Percentiles rank a stretch among this genome's conserved stretches.
phyloP scores from a whole-genome alignment of 306 rosid species.

The Glycine tomentella region DNA sequence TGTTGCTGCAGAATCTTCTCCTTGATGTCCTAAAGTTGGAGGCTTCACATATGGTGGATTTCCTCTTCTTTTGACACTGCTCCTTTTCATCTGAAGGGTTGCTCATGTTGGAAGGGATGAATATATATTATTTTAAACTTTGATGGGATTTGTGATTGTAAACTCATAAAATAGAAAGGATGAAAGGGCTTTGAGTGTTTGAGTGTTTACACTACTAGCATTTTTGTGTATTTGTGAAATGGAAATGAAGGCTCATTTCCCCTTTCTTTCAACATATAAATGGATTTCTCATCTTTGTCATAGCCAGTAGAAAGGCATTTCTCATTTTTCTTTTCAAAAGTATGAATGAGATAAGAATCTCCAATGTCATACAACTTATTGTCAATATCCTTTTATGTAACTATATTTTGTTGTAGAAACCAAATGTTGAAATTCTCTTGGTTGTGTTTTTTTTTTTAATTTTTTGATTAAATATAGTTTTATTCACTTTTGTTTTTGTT shows the following conservation, averaged over 20 bases:
- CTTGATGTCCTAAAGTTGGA: conserved; percentile 8
- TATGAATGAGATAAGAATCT: conserved; percentile 31
- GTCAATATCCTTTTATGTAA: not conserved
- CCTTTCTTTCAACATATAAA: not conserved
- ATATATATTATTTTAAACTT: not conserved
- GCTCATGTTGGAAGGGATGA: conserved; percentile 30
- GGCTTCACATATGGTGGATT: conserved; percentile 8
- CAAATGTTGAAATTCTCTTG: not conserved
- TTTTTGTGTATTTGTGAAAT: not conserved
- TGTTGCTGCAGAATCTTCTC: conserved; percentile 36
- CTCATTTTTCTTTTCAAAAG: conserved; percentile 27
- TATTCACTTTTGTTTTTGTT: too few species aligned
- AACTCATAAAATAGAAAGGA: not conserved
- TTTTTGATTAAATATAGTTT: too few species aligned
- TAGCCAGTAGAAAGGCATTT: conserved; percentile 19
- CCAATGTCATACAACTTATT: not conserved
- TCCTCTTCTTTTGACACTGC: conserved; percentile 41
- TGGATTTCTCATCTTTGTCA: conserved; percentile 17
- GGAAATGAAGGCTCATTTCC: not conserved
- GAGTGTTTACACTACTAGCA: conserved; percentile 1
- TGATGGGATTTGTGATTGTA: not conserved
- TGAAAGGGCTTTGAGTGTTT: not conserved
- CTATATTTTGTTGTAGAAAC: not conserved
- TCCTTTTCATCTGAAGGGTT: conserved; percentile 31
- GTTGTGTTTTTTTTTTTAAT: not conserved